Conservation (phyloP, 352 stramenopile species). For the Halophytophthora batemanensis region DNA sequence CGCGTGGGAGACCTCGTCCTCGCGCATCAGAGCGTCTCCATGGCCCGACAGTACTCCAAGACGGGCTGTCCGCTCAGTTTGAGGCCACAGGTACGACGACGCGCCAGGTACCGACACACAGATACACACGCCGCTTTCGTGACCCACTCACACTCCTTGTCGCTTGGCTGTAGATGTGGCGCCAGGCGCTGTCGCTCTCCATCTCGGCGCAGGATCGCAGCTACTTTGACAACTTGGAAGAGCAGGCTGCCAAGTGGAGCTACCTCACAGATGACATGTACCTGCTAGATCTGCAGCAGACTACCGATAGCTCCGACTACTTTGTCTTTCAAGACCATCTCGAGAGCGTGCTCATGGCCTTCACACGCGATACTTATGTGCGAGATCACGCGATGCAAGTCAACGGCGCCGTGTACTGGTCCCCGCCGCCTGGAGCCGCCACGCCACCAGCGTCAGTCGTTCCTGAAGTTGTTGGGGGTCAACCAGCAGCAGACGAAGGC, state of each 20-base stretch:
- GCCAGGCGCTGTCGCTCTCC: constrained; percentile 40
- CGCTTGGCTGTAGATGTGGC: constrained; percentile 42
- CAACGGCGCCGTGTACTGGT: constrained; percentile 42
- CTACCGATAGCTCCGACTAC: constrained; percentile 72
- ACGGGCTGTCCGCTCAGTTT: constrained; percentile 62
- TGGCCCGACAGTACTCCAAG: constrained; percentile 76
- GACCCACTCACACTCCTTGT: not conserved
- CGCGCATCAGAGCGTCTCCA: constrained; percentile 57
- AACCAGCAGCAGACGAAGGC: not conserved
- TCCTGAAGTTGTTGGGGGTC: not conserved
- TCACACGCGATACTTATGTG: constrained; percentile 59
- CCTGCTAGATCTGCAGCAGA: constrained; percentile 75
- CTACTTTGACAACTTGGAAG: constrained; percentile 51
- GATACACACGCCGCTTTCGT: not conserved
- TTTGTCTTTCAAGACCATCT: constrained; percentile 83
- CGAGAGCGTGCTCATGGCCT: constrained; percentile 66
- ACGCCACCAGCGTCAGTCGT: not conserved
- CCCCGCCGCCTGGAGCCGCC: not conserved
- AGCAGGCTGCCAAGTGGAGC: constrained; percentile 29
- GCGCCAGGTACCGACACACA: not conserved
- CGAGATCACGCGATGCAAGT: constrained; percentile 39
- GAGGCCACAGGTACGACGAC: constrained; percentile 35
- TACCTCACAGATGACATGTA: constrained; percentile 82
- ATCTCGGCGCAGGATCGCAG: constrained; percentile 29
- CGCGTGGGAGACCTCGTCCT: constrained; percentile 65